Evolutionary conservation across 2,329 filamentous ascomycete species (phyloP).

Genomic region (Tolypocladium cylindrosporum): DNA sequence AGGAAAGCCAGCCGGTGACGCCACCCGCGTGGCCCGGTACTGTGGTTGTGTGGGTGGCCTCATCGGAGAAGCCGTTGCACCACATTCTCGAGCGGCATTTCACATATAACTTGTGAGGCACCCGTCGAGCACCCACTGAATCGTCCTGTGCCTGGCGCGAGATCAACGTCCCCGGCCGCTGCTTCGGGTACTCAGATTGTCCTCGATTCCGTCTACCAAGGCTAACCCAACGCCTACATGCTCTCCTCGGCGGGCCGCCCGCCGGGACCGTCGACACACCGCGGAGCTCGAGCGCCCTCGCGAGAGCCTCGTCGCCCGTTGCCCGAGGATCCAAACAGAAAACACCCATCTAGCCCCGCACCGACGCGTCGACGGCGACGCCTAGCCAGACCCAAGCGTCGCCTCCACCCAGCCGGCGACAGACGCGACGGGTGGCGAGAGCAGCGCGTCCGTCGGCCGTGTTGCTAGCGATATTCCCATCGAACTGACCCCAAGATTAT

Average conservation of each 20-base stretch:
- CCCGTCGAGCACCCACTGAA: neutral
- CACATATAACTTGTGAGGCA: neutral
- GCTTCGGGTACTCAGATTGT: neutral
- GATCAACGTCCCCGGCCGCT: neutral
- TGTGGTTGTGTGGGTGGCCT: neutral
- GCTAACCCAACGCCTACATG: constrained; percentile 9
- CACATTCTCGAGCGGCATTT: neutral
- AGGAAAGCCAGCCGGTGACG: neutral
- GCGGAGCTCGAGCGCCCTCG: neutral
- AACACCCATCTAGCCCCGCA: neutral
- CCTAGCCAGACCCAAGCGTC: neutral
- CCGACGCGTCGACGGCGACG: neutral
- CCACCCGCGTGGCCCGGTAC: neutral
- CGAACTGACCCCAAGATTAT: constrained; percentile 3
- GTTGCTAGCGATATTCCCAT: constrained; percentile 2
- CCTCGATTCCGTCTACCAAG: constrained; percentile 1
- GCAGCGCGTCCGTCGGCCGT: neutral
- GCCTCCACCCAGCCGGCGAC: neutral
- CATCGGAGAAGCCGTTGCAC: neutral
- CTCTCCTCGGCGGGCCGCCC: neutral
- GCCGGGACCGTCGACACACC: neutral
- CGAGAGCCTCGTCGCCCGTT: neutral
- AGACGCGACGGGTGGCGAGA: neutral
- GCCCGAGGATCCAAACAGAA: neutral
- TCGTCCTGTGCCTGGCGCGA: neutral